phyloP scores from a whole-genome alignment of 805 yeast species.

The Metschnikowia arizonensis region DNA sequence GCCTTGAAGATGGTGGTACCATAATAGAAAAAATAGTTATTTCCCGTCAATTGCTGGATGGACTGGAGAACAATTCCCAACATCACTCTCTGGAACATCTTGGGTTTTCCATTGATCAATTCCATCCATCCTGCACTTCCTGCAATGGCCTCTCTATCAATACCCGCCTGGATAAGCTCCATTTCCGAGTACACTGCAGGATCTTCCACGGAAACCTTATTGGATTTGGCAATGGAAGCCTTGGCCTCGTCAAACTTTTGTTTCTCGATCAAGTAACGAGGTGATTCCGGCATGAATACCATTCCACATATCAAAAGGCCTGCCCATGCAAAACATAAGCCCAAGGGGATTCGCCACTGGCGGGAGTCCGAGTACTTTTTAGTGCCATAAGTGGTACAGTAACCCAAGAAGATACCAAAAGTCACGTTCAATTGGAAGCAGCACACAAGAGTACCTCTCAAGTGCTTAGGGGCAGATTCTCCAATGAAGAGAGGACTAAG shows the following conservation, averaged over 20 bases:
- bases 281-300: slow-evolving; percentile 66
- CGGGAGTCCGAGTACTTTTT: slow-evolving; percentile 46
- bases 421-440: slow-evolving; percentile 69
- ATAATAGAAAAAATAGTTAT: slow-evolving; percentile 61
- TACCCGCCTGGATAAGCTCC: slow-evolving; percentile 53
- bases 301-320: slow-evolving; percentile 46
- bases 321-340: slow-evolving; percentile 46
- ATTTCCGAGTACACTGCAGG: slow-evolving; percentile 53
- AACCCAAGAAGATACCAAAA: slow-evolving; percentile 67
- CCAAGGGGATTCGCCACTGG: slow-evolving; percentile 69
- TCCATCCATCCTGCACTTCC: slow-evolving; percentile 67
- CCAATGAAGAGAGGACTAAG: slow-evolving; percentile 63
- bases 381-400: slow-evolving; percentile 64
- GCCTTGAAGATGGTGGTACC: slow-evolving; percentile 53
- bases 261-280: slow-evolving; percentile 55
- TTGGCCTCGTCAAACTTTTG: slow-evolving; percentile 51
- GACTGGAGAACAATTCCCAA: slow-evolving; percentile 59
- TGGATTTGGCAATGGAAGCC: slow-evolving; percentile 51
- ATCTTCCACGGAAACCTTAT: slow-evolving; percentile 52
- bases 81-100: slow-evolving; percentile 50
- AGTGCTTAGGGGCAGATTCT: slow-evolving; percentile 64
- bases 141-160: slow-evolving; percentile 56
- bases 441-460: slow-evolving; percentile 69
- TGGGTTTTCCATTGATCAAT: slow-evolving; percentile 60
- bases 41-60: slow-evolving; percentile 59